A percentile compares a stretch with the other conserved stretches of the same genome.
phyloP scores from a whole-genome alignment of 805 yeast species.

The Wickerhamomyces queroliae region DNA sequence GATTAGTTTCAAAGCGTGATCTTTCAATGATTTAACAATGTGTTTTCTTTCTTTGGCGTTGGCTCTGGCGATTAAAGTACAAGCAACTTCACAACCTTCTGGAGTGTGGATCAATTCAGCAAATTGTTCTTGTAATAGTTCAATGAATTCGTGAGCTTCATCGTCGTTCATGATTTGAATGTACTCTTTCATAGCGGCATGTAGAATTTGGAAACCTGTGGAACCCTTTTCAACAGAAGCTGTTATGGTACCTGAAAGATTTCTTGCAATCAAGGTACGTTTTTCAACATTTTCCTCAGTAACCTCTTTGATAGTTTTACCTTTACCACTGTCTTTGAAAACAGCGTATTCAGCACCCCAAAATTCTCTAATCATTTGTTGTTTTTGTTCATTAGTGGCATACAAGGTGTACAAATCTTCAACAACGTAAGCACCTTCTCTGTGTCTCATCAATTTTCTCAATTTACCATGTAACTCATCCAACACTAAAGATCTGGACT shows the following conservation, averaged over 20 bases:
- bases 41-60: constrained; percentile 88
- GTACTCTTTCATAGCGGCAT: constrained; percentile 93
- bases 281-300: constrained; percentile 68
- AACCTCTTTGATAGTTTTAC: constrained; percentile 58
- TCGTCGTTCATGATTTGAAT: constrained; percentile 62
- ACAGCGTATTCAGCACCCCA: constrained; percentile 96
- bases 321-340: constrained; percentile 70
- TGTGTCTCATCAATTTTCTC: constrained; percentile 90
- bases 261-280: constrained; percentile 65
- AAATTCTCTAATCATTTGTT: constrained; percentile 90
- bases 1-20: constrained; percentile 70
- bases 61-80: constrained; percentile 71
- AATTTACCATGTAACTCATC: constrained; percentile 87
- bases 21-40: constrained; percentile 65
- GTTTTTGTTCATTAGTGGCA: constrained; percentile 76
- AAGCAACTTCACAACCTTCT: constrained; percentile 92
- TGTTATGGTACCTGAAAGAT: constrained; percentile 75
- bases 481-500: constrained; percentile 67
- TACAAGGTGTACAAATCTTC: constrained; percentile 88
- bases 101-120: constrained; percentile 94
- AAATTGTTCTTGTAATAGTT: constrained; percentile 76
- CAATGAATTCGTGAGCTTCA: constrained; percentile 77
- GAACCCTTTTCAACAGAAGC: constrained; percentile 95
- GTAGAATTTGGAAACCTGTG: constrained; percentile 91
- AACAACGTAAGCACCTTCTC: constrained; percentile 96